These are phyloP conservation scores for Achaetomiella virescens DNA, from an alignment of 495 filamentous ascomycete species.

Conservation along the genomic window DNA sequence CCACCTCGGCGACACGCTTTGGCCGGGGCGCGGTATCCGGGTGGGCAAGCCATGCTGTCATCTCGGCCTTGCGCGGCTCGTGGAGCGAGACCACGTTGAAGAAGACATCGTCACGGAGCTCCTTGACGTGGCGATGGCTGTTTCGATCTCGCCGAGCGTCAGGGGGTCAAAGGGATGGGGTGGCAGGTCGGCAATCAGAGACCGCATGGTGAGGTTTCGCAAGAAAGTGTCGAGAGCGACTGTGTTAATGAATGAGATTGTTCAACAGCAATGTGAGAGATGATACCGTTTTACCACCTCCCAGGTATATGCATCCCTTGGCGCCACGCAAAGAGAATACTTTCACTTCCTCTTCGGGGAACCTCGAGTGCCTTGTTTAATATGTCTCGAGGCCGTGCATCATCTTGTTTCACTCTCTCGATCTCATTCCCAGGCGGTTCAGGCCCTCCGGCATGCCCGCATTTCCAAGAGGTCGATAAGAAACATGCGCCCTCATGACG, in stretches of 20 bases:
- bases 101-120: constrained; percentile 62
- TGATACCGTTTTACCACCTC: too few relatives aligned
- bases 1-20: constrained; percentile 70
- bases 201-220: constrained; percentile 19
- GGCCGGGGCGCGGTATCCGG: constrained; percentile 58
- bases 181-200: constrained; percentile 11
- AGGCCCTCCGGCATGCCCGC: too few relatives aligned
- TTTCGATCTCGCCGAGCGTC: constrained; percentile 68
- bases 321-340: too few relatives aligned
- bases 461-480: too few relatives aligned
- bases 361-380: too few relatives aligned
- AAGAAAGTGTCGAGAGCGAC: not conserved
- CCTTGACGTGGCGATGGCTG: constrained; percentile 59
- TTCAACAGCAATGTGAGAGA: not conserved
- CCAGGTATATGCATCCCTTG: too few relatives aligned
- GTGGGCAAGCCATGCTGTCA: constrained; percentile 73
- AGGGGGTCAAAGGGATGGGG: constrained; percentile 83
- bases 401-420: too few relatives aligned
- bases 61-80: constrained; percentile 82
- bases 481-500: too few relatives aligned
- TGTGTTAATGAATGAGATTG: not conserved
- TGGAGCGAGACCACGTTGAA: constrained; percentile 89
- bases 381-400: too few relatives aligned
- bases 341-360: too few relatives aligned
- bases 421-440: too few relatives aligned